A percentile compares a stretch with the other conserved stretches of the same genome.
Evolutionary conservation across 257 asterid genomes (phyloP).

Genomic region (Osmanthus fragrans): DNA sequence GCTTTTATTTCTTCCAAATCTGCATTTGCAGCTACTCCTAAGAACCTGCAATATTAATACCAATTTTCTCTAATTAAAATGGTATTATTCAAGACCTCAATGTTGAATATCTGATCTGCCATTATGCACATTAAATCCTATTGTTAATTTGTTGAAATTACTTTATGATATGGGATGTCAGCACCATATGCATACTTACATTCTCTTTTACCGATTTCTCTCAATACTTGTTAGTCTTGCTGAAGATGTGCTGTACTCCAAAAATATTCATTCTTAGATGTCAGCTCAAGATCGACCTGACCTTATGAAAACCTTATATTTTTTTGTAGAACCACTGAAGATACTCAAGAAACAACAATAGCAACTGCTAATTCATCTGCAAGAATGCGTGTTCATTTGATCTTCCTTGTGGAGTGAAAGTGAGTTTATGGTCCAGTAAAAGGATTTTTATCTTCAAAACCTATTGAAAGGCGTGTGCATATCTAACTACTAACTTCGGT

Average conservation of each 20-base stretch:
- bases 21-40: slow-evolving; percentile 72
- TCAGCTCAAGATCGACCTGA: no score
- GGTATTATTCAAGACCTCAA: no score
- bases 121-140: not conserved
- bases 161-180: not conserved
- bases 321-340: not conserved
- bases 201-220: no score
- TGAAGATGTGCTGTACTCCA: not conserved
- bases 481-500: not conserved
- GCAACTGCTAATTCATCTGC: not conserved
- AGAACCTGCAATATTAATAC: slow-evolving; percentile 51
- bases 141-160: no score
- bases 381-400: not conserved
- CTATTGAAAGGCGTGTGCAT: not conserved
- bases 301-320: not conserved
- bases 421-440: no score
- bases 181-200: not conserved
- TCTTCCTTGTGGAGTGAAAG: not conserved
- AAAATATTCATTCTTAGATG: not conserved
- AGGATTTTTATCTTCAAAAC: not conserved
- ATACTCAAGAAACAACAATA: not conserved
- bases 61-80: no score
- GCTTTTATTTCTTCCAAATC: slow-evolving; percentile 83
- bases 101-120: not conserved
- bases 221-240: no score